These are phyloP conservation scores for Canna indica DNA, from an alignment of 176 grass and related monocot genomes.

Conservation along the genomic window DNA sequence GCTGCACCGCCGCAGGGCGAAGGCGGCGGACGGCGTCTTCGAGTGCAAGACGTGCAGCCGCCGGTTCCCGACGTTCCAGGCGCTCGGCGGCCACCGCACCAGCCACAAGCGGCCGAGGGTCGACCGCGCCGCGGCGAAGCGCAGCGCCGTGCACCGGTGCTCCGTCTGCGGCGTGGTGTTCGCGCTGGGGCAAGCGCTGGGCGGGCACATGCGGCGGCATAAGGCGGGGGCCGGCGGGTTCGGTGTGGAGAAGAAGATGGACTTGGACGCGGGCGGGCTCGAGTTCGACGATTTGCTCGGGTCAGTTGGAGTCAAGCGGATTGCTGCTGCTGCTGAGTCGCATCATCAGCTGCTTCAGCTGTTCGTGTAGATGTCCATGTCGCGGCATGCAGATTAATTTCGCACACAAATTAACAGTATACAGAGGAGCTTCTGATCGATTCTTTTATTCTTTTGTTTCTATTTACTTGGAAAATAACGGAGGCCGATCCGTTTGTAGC, in stretches of 20 bases:
- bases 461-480: too few species aligned
- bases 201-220: constrained; percentile 85
- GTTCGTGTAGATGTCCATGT: background rate
- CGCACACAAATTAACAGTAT: too few species aligned
- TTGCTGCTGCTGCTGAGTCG: too few species aligned
- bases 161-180: constrained; percentile 75
- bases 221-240: constrained; percentile 13
- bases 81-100: constrained; percentile 80
- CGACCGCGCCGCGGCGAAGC: background rate
- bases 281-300: background rate
- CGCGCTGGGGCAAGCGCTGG: constrained; percentile 69
- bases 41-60: constrained; percentile 94
- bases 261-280: background rate
- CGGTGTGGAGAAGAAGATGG: background rate
- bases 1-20: background rate
- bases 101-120: constrained; percentile 55
- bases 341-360: background rate
- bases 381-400: too few species aligned
- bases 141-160: constrained; percentile 56
- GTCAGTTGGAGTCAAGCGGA: background rate
- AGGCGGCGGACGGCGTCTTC: constrained; percentile 29
- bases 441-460: too few species aligned
- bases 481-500: too few species aligned
- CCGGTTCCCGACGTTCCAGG: constrained; percentile 82
- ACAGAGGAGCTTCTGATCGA: too few species aligned